Percentiles rank a stretch among this genome's conserved stretches.
These are phyloP conservation scores for Ogataea corticis DNA, from an alignment of 805 yeast genomes.

Conservation along the genomic window DNA sequence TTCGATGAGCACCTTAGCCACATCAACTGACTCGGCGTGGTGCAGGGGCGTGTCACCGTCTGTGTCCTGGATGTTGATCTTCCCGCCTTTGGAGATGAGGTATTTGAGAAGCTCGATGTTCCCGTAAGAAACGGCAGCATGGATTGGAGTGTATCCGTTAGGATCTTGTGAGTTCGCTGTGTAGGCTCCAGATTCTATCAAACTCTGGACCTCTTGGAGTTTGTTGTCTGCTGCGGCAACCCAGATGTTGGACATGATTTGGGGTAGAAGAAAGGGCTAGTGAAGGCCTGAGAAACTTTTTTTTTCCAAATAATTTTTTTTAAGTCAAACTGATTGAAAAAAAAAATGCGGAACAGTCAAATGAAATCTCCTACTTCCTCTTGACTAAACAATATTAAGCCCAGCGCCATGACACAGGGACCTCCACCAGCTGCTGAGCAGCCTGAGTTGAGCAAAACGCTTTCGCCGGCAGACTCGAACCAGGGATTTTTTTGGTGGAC, in stretches of 20 bases:
- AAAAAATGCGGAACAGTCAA: background rate
- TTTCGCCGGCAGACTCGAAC: slow-evolving; percentile 35
- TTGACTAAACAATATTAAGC: too few species aligned
- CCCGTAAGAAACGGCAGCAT: slow-evolving; percentile 96
- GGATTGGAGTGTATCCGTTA: slow-evolving; percentile 95
- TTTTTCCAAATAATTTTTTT: background rate
- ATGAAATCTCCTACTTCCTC: too few species aligned
- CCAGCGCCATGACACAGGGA: slow-evolving; percentile 13
- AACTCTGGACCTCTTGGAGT: slow-evolving; percentile 53
- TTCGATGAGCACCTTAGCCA: slow-evolving; percentile 68
- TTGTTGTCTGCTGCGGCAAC: slow-evolving; percentile 90
- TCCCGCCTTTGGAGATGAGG: slow-evolving; percentile 64
- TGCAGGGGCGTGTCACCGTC: slow-evolving; percentile 98
- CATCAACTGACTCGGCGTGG: slow-evolving; percentile 70
- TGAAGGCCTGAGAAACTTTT: background rate
- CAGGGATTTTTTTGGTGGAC: slow-evolving; percentile 75
- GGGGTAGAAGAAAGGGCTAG: background rate
- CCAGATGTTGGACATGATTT: slow-evolving; percentile 70
- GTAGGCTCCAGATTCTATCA: slow-evolving; percentile 49
- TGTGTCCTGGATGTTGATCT: slow-evolving; percentile 75
- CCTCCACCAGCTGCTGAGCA: background rate
- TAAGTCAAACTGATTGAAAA: background rate
- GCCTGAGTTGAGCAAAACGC: slow-evolving; percentile 16
- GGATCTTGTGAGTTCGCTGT: slow-evolving; percentile 80
- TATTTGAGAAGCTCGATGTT: slow-evolving; percentile 65